A percentile compares a stretch with the other conserved stretches of the same genome.
phyloP scores from a whole-genome alignment of 306 rosid genomes.

The Prosopis cineraria region DNA sequence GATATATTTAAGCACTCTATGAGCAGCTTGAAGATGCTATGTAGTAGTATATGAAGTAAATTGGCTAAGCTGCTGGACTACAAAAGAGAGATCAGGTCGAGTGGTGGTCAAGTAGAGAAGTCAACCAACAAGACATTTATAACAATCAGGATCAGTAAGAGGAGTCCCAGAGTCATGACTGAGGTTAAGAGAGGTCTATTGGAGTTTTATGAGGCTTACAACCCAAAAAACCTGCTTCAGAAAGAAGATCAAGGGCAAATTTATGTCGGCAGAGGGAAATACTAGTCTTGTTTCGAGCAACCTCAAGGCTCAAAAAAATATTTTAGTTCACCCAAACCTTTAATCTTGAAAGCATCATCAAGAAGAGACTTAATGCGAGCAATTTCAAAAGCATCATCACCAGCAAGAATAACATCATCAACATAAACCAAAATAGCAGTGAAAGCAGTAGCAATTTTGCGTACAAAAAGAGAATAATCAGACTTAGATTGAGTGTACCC shows the following conservation, averaged over 20 bases:
- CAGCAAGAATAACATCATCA: background rate
- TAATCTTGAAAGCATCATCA: no score
- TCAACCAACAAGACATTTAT: background rate
- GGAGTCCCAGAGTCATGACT: background rate
- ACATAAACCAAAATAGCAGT: background rate
- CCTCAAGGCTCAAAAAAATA: no score
- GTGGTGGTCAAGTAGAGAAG: no score
- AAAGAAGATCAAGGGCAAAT: no score
- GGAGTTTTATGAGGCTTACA: background rate
- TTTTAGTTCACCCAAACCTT: no score
- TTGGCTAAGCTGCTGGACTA: no score
- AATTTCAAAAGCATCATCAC: background rate
- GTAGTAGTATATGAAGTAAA: no score
- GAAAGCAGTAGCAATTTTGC: background rate
- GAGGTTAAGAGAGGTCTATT: no score
- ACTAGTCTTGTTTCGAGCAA: no score
- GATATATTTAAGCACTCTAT: background rate
- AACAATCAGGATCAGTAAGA: background rate
- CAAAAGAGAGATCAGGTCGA: background rate
- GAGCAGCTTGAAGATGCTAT: background rate
- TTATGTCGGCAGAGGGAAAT: no score
- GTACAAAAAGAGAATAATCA: background rate
- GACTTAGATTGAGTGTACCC: background rate
- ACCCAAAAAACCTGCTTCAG: no score
- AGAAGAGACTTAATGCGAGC: no score